phyloP scores from a whole-genome alignment of 108 stramenopile genomes.

The Nitzschia sp. region DNA sequence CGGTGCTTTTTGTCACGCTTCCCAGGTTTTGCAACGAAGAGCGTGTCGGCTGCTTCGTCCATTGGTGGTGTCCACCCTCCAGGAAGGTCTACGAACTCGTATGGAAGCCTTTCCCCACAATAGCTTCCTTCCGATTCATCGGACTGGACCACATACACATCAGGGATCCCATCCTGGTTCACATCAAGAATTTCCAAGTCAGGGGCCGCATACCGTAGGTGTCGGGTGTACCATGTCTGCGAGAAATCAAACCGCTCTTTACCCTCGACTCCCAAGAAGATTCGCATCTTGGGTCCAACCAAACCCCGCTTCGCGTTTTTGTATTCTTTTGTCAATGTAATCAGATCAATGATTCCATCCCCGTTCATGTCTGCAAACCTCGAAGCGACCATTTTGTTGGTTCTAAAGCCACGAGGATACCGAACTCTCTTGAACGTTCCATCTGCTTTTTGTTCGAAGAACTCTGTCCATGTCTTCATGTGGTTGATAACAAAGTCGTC shows the following conservation, averaged over 20 bases:
- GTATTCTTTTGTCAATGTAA: conserved; percentile 1
- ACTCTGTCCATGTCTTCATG: conserved; percentile 2
- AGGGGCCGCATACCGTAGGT: conserved; percentile 10
- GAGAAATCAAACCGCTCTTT: conserved; percentile 13
- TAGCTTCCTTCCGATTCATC: conserved; percentile 1
- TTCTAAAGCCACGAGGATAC: background rate
- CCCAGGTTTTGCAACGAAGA: conserved; percentile 2
- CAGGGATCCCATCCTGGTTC: conserved; percentile 12
- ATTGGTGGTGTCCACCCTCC: conserved; percentile 2
- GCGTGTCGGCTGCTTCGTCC: conserved; percentile 1
- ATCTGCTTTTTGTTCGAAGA: conserved; percentile 7
- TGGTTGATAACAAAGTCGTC: conserved; percentile 14
- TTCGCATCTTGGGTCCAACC: background rate
- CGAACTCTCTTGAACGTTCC: conserved; percentile 3
- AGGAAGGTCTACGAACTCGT: background rate
- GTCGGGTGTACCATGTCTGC: background rate
- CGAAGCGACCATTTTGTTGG: background rate
- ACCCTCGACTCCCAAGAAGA: conserved; percentile 11
- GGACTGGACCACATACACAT: conserved; percentile 10
- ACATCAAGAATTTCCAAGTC: conserved; percentile 25
- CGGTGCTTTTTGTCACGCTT: background rate
- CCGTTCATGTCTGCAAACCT: conserved; percentile 5
- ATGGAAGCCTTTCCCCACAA: conserved; percentile 1
- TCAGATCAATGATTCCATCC: conserved; percentile 13
- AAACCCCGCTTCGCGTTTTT: background rate